phyloP scores from a whole-genome alignment of 2,329 filamentous ascomycete species.

The Trichoderma brevicompactum region DNA sequence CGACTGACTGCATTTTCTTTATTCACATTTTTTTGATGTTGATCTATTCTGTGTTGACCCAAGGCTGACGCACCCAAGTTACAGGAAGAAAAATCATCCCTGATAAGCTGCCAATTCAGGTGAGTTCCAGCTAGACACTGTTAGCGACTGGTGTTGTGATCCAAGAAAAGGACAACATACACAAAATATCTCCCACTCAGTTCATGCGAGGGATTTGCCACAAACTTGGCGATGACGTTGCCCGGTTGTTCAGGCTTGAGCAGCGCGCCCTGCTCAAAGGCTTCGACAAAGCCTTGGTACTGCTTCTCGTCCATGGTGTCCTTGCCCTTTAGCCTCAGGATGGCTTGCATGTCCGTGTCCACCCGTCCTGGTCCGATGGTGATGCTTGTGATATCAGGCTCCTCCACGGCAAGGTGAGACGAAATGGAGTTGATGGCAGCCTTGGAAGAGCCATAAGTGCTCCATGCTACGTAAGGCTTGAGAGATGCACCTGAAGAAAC shows the following conservation, averaged over 20 bases:
- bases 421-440: constrained; percentile 82
- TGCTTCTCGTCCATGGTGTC: constrained; percentile 57
- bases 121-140: constrained; percentile 44
- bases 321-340: constrained; percentile 67
- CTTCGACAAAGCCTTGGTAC: constrained; percentile 69
- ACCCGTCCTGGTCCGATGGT: constrained; percentile 79
- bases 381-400: constrained; percentile 73
- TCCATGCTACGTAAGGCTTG: constrained; percentile 72
- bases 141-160: constrained; percentile 4
- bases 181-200: constrained; percentile 77
- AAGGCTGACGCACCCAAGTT: constrained; percentile 32
- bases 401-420: constrained; percentile 73
- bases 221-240: constrained; percentile 80
- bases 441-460: constrained; percentile 80
- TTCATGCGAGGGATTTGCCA: constrained; percentile 64
- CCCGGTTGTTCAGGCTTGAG: constrained; percentile 84
- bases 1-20: constrained; percentile 62
- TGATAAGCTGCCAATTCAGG: constrained; percentile 59
- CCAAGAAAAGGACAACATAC: constrained; percentile 48
- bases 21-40: constrained; percentile 33
- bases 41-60: constrained; percentile 14
- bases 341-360: constrained; percentile 88
- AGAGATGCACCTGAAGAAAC: constrained; percentile 78
- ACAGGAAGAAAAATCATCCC: constrained; percentile 36
- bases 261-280: constrained; percentile 72